These are phyloP conservation scores for Oryza glumipatula DNA, from an alignment of 176 grass and related monocot genomes.

Conservation along the genomic window DNA sequence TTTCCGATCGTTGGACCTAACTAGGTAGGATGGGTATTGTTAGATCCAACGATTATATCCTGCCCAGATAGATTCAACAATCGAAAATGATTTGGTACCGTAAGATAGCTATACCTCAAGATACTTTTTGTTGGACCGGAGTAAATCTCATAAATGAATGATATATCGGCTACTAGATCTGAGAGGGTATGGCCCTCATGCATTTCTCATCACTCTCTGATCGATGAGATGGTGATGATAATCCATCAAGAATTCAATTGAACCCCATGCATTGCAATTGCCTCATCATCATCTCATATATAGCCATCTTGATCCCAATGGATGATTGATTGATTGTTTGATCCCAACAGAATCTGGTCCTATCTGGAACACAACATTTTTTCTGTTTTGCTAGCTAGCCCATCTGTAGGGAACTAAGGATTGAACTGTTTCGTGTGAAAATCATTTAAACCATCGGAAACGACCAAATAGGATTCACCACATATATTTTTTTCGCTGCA, in stretches of 20 bases:
- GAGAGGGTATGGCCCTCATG: slow-evolving; percentile 36
- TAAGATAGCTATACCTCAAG: no score
- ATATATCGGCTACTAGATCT: slow-evolving; percentile 27
- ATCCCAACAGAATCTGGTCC: not conserved
- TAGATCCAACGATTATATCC: no score
- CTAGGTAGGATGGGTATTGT: no score
- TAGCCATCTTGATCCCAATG: not conserved
- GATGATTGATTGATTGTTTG: slow-evolving; percentile 4
- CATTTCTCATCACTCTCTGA: slow-evolving; percentile 9
- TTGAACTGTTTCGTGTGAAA: not conserved
- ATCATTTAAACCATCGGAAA: not conserved
- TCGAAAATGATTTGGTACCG: no score
- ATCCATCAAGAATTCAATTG: slow-evolving; percentile 1
- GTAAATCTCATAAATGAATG: not conserved
- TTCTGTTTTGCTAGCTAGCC: not conserved
- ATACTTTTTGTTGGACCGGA: no score
- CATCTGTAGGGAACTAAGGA: not conserved
- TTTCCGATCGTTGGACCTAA: no score
- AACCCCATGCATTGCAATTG: slow-evolving; percentile 19
- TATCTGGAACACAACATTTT: not conserved
- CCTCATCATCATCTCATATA: slow-evolving; percentile 12
- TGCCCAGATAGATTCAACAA: no score
- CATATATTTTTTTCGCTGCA: no score
- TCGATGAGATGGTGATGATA: not conserved
- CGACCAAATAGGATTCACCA: no score